Evolutionary conservation across 768 basidiomycete species (phyloP).

Genomic region (Leccinum fibrillosum): DNA sequence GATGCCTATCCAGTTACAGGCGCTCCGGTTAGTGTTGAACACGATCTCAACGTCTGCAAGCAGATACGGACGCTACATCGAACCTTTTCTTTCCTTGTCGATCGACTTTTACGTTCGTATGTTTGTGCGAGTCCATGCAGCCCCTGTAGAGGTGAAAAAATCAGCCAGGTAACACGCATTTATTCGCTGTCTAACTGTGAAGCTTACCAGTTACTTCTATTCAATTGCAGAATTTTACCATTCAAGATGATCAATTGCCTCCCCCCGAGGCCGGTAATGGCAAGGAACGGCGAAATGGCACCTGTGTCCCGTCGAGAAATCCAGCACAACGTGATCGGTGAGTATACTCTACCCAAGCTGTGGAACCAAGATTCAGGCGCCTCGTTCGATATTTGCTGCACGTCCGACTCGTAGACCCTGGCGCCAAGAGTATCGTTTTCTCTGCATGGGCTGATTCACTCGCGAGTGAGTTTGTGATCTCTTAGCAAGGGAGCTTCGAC

Average conservation of each 20-base stretch:
- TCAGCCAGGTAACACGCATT: constrained; percentile 57
- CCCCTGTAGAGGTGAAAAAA: constrained; percentile 83
- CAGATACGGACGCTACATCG: constrained; percentile 89
- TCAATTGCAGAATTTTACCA: constrained; percentile 60
- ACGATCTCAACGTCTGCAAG: constrained; percentile 82
- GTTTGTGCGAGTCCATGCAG: constrained; percentile 74
- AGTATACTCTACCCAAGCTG: constrained; percentile 39
- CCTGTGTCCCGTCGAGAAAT: constrained; percentile 61
- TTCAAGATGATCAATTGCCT: constrained; percentile 37
- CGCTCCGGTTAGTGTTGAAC: constrained; percentile 87
- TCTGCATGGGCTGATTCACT: constrained; percentile 90
- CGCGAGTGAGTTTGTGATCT: constrained; percentile 50
- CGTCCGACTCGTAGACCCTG: constrained; percentile 61
- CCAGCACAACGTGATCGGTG: constrained; percentile 63
- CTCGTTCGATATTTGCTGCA: constrained; percentile 71
- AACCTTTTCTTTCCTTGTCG: constrained; percentile 84
- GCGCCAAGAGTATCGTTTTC: constrained; percentile 81
- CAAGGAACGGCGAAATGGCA: constrained; percentile 39
- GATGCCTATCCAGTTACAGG: constrained; percentile 42
- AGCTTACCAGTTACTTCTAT: constrained; percentile 56
- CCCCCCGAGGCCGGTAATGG: constrained; percentile 27
- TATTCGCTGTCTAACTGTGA: background rate
- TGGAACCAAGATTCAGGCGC: constrained; percentile 73
- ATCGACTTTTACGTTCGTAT: constrained; percentile 97
- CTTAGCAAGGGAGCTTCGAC: background rate